Base-by-base conservation (phyloP, 2,329 filamentous ascomycete genomes). In the Simplicillium aogashimaense region DNA sequence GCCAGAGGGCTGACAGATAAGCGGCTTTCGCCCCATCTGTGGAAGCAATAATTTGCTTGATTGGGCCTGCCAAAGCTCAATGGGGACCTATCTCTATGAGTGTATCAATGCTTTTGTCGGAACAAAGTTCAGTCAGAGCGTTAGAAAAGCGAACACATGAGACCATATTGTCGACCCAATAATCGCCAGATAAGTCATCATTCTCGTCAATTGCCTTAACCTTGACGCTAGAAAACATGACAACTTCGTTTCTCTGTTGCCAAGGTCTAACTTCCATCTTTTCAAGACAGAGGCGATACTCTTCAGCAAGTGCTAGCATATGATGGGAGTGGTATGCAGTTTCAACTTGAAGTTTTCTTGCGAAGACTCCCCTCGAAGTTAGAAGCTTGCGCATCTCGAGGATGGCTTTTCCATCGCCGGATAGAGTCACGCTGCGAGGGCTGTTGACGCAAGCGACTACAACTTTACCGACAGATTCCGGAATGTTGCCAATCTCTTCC, bases 111-210 rank as follows among this genome's bases (percentile, higher is more conserved):
- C 38, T 48, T 16, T 44, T 37, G 20, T 31, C 42, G n/a, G 15
- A 29, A 36, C 47, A 45, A 42, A 57, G 41, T 5, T 38, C 30
- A 14, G 40, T 43, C 14, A 64, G 41, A 2, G 61, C 61, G 14
- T 56, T 47, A 2, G 50, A 46, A 44, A 65, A 67, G 5, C 52
- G 52, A 1, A 67, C 64, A 2, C 55, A 54, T 5, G 50, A 52
- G 7, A 53, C 51, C 42, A 66, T 41, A 36, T 66, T 66, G 6
- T 53, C 48, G 2, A 51, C 50, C 64, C 63, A 67, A 45, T 66
- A 67, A 15, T 35, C 43, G 9, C 31, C 41, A 11, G 33, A 34
- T 18, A 36, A 31, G 17, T 35, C 44, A 12, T 16, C 33, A 12
- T 32, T 32, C 20, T 25, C 20, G 30, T 30, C 14, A 35, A 41